These are phyloP conservation scores for Cucumis cinereus DNA, from an alignment of 306 rosid genomes.

Conservation along the genomic window DNA sequence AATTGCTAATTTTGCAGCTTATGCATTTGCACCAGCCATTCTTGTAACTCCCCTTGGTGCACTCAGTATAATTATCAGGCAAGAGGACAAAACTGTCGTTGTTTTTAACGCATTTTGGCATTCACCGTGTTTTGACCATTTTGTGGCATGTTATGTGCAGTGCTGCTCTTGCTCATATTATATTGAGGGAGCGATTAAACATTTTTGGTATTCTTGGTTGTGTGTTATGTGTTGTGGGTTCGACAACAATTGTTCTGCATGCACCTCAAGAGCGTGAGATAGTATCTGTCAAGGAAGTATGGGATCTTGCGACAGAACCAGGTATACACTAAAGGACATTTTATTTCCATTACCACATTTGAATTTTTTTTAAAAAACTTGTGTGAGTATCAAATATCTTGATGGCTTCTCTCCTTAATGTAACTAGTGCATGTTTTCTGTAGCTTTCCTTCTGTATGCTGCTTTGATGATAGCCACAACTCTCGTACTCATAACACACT, in stretches of 20 bases:
- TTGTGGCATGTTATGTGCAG: background rate
- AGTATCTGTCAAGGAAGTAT: slow-evolving; percentile 3
- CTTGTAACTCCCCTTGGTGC: slow-evolving; percentile 9
- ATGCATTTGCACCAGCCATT: slow-evolving; percentile 13
- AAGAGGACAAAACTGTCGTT: background rate
- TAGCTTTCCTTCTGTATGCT: slow-evolving; percentile 10
- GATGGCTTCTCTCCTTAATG: background rate
- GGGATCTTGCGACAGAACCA: slow-evolving; percentile 10
- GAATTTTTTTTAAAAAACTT: background rate
- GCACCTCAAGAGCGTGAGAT: slow-evolving; percentile 11
- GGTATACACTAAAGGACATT: background rate
- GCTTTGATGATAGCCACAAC: slow-evolving; percentile 1
- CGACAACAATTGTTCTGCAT: slow-evolving; percentile 10
- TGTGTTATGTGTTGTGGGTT: slow-evolving; percentile 10
- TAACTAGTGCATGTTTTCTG: background rate
- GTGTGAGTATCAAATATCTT: background rate
- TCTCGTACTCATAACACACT: slow-evolving; percentile 4
- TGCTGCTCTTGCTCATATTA: slow-evolving; percentile 11
- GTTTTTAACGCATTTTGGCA: background rate
- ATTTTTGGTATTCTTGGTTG: slow-evolving; percentile 10
- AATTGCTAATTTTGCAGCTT: slow-evolving; percentile 8
- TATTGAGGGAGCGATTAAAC: slow-evolving; percentile 7
- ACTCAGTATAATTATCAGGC: slow-evolving; percentile 8
- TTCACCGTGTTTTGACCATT: background rate
- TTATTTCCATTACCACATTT: background rate